phyloP scores from a whole-genome alignment of 2,329 filamentous ascomycete species.

The Aspergillus tubingensis region DNA sequence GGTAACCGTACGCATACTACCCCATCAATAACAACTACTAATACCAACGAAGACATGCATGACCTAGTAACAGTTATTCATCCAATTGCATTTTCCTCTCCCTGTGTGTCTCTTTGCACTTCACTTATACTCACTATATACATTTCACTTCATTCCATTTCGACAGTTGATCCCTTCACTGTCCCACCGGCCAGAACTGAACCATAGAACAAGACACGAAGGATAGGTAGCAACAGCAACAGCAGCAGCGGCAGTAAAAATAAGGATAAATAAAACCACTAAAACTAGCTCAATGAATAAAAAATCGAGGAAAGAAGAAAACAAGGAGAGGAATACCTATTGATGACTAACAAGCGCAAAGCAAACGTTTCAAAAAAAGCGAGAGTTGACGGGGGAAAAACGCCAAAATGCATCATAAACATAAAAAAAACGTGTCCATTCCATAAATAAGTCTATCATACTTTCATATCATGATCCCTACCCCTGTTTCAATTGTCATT shows the following conservation, averaged over 20 bases:
- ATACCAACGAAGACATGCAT: too few species aligned
- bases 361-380: background rate
- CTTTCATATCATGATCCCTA: slow-evolving; percentile 15
- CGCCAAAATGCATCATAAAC: slow-evolving; percentile 3
- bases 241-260: background rate
- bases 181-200: background rate
- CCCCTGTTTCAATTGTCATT: background rate
- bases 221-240: background rate
- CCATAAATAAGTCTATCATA: slow-evolving; percentile 24
- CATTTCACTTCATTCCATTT: background rate
- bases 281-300: background rate
- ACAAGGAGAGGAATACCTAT: background rate
- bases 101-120: background rate
- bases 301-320: background rate
- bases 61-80: background rate
- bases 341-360: background rate
- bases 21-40: background rate
- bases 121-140: background rate
- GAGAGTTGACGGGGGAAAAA: background rate
- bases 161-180: background rate
- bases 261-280: background rate
- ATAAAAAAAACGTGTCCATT: background rate
- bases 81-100: background rate
- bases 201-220: background rate
- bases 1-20: background rate